phyloP scores from a whole-genome alignment of 2,329 filamentous ascomycete species.

The Fusarium papillatum region DNA sequence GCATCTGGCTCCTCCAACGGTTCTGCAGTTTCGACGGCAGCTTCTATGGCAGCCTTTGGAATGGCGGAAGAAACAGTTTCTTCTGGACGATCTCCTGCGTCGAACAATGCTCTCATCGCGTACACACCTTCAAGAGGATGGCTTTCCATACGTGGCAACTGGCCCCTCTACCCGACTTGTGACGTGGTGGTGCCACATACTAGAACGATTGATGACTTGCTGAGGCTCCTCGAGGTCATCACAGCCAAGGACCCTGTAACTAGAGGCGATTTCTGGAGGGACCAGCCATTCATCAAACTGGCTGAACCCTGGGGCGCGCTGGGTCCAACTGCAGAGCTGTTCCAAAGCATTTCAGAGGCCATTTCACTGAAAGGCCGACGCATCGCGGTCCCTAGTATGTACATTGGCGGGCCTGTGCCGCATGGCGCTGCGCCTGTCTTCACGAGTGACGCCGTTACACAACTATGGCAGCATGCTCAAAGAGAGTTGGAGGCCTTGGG shows the following conservation, averaged over 20 bases:
- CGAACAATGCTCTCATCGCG: slow-evolving; percentile 49
- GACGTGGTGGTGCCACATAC: slow-evolving; percentile 68
- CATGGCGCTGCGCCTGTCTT: slow-evolving; percentile 36
- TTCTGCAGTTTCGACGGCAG: slow-evolving; percentile 56
- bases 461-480: not conserved
- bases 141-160: slow-evolving; percentile 64
- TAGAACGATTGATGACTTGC: slow-evolving; percentile 62
- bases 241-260: not conserved
- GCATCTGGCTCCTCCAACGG: slow-evolving; percentile 71
- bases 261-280: not conserved
- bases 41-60: not conserved
- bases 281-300: not conserved
- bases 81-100: not conserved
- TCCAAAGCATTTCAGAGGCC: not conserved
- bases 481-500: slow-evolving; percentile 1
- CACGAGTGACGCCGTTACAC: not conserved
- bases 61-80: not conserved
- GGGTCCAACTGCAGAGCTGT: not conserved
- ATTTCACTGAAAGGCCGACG: not conserved
- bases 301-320: not conserved
- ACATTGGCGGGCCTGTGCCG: not conserved
- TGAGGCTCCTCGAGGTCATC: slow-evolving; percentile 62
- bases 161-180: slow-evolving; percentile 68
- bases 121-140: slow-evolving; percentile 68
- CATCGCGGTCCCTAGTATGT: not conserved